Percentiles rank a stretch among this genome's conserved stretches.
Conservation (phyloP, 108 stramenopile genomes). For the Parietichytrium sp. region DNA sequence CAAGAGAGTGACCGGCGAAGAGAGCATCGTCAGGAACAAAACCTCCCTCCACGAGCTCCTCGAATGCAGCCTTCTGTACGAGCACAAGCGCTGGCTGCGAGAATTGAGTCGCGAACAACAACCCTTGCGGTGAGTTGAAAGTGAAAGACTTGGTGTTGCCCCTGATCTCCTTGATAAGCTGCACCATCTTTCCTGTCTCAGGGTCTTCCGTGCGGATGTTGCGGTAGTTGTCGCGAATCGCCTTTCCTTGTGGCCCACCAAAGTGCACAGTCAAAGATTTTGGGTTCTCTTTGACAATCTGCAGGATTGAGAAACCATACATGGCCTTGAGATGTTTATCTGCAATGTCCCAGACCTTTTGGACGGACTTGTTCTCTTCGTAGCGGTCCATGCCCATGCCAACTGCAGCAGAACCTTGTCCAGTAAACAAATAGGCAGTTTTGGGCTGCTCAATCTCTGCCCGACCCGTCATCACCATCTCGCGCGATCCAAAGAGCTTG, state of each 20-base stretch:
- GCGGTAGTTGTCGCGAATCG: conserved; percentile 38
- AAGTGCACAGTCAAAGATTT: conserved; percentile 43
- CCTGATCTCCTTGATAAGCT: conserved; percentile 16
- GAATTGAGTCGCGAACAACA: conserved; percentile 46
- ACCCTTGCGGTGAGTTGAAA: conserved; percentile 38
- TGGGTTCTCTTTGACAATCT: conserved; percentile 42
- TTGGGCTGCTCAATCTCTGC: conserved; percentile 17
- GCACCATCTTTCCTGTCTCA: neutral
- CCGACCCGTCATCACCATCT: neutral
- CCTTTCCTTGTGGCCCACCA: conserved; percentile 39
- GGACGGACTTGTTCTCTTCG: neutral
- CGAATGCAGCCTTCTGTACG: conserved; percentile 43
- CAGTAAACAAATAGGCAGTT: conserved; percentile 41
- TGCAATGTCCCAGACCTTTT: conserved; percentile 33
- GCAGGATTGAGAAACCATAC: conserved; percentile 41
- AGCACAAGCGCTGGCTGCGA: conserved; percentile 43
- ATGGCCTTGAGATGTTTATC: neutral
- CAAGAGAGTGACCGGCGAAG: conserved; percentile 43
- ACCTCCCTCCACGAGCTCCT: conserved; percentile 12
- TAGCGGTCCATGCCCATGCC: conserved; percentile 49
- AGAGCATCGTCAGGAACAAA: neutral
- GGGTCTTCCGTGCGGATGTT: conserved; percentile 22
- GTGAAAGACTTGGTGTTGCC: conserved; percentile 6
- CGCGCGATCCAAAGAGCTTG: neutral
- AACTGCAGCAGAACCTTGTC: conserved; percentile 33